A percentile compares a stretch with the other conserved stretches of the same genome.
phyloP scores from a whole-genome alignment of 495 filamentous ascomycete genomes.

The Oidiodendron maius region DNA sequence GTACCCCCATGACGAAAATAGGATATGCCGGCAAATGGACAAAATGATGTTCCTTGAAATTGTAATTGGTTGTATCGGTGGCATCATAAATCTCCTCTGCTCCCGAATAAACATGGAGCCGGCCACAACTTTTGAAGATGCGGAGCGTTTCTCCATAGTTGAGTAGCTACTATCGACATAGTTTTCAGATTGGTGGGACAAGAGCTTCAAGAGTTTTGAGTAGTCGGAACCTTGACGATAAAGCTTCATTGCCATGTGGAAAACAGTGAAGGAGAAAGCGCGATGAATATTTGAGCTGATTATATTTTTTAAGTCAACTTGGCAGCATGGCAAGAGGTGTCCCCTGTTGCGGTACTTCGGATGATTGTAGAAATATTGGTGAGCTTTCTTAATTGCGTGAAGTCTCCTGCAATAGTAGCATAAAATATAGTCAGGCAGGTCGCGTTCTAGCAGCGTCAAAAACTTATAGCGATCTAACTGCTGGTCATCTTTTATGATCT shows the following conservation, averaged over 20 bases:
- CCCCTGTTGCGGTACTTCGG: not conserved
- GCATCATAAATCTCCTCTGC: constrained; percentile 2
- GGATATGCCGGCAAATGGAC: not conserved
- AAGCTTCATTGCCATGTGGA: constrained; percentile 10
- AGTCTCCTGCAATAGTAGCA: constrained; percentile 11
- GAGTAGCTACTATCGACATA: not conserved
- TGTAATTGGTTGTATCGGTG: not conserved
- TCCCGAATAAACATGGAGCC: constrained; percentile 1
- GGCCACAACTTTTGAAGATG: not conserved
- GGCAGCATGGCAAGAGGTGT: not conserved
- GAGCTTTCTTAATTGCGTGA: constrained; percentile 10
- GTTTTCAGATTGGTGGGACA: not conserved
- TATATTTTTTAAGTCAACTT: not conserved
- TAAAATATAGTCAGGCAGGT: constrained; percentile 8
- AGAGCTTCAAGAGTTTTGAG: constrained; percentile 2
- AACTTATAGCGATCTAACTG: not conserved
- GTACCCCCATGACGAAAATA: not conserved
- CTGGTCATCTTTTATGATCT: not conserved
- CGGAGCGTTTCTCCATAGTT: not conserved
- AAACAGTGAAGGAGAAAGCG: not conserved
- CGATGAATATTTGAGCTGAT: not conserved
- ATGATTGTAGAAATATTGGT: not conserved
- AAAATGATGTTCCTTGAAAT: not conserved
- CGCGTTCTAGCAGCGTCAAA: constrained; percentile 9
- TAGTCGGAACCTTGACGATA: constrained; percentile 6